Conservation (phyloP, 2,329 filamentous ascomycete species). For the Didymosphaeria variabile region DNA sequence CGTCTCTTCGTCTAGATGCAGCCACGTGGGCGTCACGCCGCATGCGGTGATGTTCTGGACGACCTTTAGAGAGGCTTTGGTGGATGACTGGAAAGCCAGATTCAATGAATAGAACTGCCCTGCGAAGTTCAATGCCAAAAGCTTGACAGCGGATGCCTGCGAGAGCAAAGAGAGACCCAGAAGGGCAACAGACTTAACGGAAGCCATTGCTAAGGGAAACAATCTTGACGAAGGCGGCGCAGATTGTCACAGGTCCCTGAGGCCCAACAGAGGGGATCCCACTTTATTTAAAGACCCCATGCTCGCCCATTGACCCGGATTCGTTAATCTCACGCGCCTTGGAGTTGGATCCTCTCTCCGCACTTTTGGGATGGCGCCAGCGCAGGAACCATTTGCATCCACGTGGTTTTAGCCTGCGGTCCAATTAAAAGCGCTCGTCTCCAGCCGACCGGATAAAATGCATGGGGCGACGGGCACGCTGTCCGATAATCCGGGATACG, state of each 20-base stretch:
- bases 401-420: constrained; percentile 12
- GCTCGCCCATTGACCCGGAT: constrained; percentile 6
- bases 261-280: not conserved
- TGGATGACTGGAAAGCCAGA: constrained; percentile 2
- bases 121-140: constrained; percentile 6
- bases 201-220: constrained; percentile 14
- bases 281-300: constrained; percentile 8
- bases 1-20: constrained; percentile 13
- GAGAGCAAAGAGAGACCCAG: constrained; percentile 18
- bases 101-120: constrained; percentile 14
- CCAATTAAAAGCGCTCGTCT: constrained; percentile 10
- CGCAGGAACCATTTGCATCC: constrained; percentile 11
- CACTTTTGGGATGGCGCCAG: constrained; percentile 7
- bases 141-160: constrained; percentile 13
- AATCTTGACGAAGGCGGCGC: constrained; percentile 5
- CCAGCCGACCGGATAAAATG: constrained; percentile 14
- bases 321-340: not conserved
- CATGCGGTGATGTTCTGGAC: constrained; percentile 8
- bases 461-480: not conserved
- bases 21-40: constrained; percentile 15
- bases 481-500: constrained; percentile 13
- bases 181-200: constrained; percentile 13
- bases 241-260: constrained; percentile 6
- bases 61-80: constrained; percentile 5
- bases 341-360: constrained; percentile 12